Evolutionary conservation across 2,329 filamentous ascomycete genomes (phyloP).

Genomic region (Septoria linicola): DNA sequence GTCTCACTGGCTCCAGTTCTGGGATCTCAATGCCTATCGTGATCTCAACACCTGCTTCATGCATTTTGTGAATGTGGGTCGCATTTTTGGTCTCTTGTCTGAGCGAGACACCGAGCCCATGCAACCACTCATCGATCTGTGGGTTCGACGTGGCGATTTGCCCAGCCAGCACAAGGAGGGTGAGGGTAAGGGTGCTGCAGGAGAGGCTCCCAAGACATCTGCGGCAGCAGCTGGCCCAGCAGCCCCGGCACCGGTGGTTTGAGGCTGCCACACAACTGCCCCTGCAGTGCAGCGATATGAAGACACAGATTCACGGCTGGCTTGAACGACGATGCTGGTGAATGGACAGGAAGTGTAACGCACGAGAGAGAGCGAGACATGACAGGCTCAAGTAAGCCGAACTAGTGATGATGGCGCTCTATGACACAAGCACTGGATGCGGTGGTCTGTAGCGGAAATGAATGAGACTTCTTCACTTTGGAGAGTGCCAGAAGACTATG

Average conservation of each 20-base stretch:
- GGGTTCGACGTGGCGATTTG: constrained; percentile 84
- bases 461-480: too few species aligned
- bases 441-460: too few species aligned
- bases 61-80: constrained; percentile 62
- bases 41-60: constrained; percentile 56
- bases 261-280: not conserved
- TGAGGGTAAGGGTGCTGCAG: constrained; percentile 12
- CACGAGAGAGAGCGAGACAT: not conserved
- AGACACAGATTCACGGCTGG: too few species aligned
- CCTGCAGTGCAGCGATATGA: too few species aligned
- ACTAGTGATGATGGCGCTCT: too few species aligned
- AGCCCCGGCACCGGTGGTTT: constrained; percentile 13
- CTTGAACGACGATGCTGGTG: too few species aligned
- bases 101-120: constrained; percentile 93
- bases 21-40: constrained; percentile 49
- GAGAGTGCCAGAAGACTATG: too few species aligned
- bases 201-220: constrained; percentile 14
- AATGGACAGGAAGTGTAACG: constrained; percentile 1
- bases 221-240: constrained; percentile 3
- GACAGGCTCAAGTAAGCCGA: too few species aligned
- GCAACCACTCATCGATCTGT: constrained; percentile 89
- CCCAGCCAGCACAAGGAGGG: constrained; percentile 48
- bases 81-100: constrained; percentile 73
- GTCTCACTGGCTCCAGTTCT: constrained; percentile 54
- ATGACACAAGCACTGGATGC: too few species aligned